Percentiles rank a stretch among this genome's conserved stretches.
phyloP scores from a whole-genome alignment of 495 filamentous ascomycete species.

The Neohortaea acidophila region DNA sequence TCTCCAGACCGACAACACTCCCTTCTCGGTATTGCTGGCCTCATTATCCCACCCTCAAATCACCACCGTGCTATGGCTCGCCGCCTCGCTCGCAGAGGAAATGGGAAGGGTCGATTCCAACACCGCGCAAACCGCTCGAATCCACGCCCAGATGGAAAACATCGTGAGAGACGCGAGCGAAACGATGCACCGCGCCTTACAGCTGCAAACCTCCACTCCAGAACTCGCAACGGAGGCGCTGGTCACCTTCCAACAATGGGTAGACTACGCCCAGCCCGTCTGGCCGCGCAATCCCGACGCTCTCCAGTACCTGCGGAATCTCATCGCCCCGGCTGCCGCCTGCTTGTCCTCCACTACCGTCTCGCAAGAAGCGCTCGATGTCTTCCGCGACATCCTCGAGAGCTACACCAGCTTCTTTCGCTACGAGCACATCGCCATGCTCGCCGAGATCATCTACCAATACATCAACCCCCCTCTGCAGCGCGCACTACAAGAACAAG shows the following conservation, averaged over 20 bases:
- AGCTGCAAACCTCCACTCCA: too few species aligned
- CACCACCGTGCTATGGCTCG: conserved; percentile 53
- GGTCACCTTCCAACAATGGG: conserved; percentile 39
- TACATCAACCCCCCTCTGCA: conserved; percentile 9
- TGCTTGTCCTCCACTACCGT: conserved; percentile 40
- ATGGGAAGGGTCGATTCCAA: conserved; percentile 48
- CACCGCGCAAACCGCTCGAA: conserved; percentile 9
- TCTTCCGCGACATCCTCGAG: conserved; percentile 47
- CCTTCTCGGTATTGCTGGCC: too few species aligned
- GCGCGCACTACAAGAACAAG: conserved; percentile 2
- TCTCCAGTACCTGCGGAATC: conserved; percentile 38
- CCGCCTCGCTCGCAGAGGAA: conserved; percentile 59
- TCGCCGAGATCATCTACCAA: conserved; percentile 37
- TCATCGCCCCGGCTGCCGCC: conserved; percentile 40
- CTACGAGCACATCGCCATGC: conserved; percentile 35
- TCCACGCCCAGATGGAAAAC: conserved; percentile 12
- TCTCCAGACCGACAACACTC: too few species aligned
- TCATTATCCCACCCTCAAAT: conserved; percentile 38
- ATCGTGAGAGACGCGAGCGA: conserved; percentile 9
- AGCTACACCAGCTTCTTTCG: conserved; percentile 50
- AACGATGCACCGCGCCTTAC: conserved; percentile 1
- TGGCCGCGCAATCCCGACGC: conserved; percentile 38
- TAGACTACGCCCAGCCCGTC: conserved; percentile 48
- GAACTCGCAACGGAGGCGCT: background rate
- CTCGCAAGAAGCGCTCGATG: conserved; percentile 44